Evolutionary conservation across 164 flowering plant genomes (phyloP).

Genomic region (Berberis vulgaris): DNA sequence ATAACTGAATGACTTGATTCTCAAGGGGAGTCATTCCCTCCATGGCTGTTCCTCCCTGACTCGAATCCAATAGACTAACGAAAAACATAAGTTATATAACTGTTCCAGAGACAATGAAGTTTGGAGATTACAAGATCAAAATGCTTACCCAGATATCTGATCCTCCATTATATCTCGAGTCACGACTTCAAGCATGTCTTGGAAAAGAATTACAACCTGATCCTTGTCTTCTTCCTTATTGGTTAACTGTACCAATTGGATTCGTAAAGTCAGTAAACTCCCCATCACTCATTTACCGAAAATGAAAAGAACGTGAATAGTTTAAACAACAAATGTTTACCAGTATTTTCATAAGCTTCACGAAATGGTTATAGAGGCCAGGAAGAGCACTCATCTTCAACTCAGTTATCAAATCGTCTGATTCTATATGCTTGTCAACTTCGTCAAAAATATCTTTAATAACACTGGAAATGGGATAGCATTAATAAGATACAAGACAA

Average conservation of each 20-base stretch:
- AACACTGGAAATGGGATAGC: slow-evolving; percentile 37
- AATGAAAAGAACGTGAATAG: background rate
- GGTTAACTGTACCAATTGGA: too few relatives aligned
- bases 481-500: background rate
- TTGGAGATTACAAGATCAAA: too few relatives aligned
- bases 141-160: slow-evolving; percentile 25
- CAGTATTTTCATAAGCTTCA: slow-evolving; percentile 75
- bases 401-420: slow-evolving; percentile 59
- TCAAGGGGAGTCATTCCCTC: too few relatives aligned
- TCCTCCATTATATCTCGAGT: slow-evolving; percentile 99
- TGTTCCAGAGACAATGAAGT: too few relatives aligned
- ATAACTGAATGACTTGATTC: too few relatives aligned
- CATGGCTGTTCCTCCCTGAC: too few relatives aligned
- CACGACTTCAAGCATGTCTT: slow-evolving; percentile 96
- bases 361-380: slow-evolving; percentile 64
- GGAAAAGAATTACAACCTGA: slow-evolving; percentile 67
- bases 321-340: slow-evolving; percentile 34
- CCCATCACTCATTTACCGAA: background rate
- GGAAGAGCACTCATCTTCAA: slow-evolving; percentile 75
- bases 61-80: too few relatives aligned
- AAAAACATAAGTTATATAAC: too few relatives aligned
- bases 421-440: slow-evolving; percentile 74
- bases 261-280: too few relatives aligned
- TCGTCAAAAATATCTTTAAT: slow-evolving; percentile 78
- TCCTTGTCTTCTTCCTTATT: slow-evolving; percentile 9